Conservation (phyloP, 768 basidiomycete species). For the Strobilomyces confusus region DNA sequence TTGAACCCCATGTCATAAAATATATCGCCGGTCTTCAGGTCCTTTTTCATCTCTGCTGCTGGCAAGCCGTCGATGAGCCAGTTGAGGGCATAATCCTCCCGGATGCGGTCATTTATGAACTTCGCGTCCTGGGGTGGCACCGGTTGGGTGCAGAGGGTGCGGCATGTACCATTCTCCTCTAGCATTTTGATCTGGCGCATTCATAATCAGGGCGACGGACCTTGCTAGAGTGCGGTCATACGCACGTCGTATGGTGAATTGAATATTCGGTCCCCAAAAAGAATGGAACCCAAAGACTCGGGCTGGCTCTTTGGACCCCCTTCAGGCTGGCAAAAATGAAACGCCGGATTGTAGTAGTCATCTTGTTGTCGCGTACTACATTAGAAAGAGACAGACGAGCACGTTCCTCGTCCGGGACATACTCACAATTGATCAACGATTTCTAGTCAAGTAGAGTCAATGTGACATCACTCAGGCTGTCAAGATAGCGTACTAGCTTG, state of each 20-base stretch:
- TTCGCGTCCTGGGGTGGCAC: conserved; percentile 71
- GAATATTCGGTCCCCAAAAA: conserved; percentile 96
- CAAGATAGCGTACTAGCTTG: conserved; percentile 57
- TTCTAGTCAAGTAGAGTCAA: conserved; percentile 45
- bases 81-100: conserved; percentile 89
- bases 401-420: neutral
- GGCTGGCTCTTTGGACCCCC: conserved; percentile 71
- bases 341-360: conserved; percentile 87
- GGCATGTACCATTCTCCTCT: conserved; percentile 69
- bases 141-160: conserved; percentile 59
- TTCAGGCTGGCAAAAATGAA: conserved; percentile 82
- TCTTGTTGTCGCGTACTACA: conserved; percentile 41
- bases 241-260: conserved; percentile 83
- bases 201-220: conserved; percentile 6
- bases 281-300: conserved; percentile 85
- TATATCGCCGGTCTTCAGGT: conserved; percentile 70
- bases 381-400: conserved; percentile 3
- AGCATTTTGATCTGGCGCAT: conserved; percentile 74
- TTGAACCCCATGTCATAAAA: conserved; percentile 96
- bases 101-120: conserved; percentile 89
- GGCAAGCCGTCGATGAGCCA: conserved; percentile 95
- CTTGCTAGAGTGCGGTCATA: conserved; percentile 5
- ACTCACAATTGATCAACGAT: conserved; percentile 83
- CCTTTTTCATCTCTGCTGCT: conserved; percentile 87
- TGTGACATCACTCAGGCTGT: neutral